Evolutionary conservation across 1,139 yeast species (phyloP).

Genomic region (Pneumocystis canis): DNA sequence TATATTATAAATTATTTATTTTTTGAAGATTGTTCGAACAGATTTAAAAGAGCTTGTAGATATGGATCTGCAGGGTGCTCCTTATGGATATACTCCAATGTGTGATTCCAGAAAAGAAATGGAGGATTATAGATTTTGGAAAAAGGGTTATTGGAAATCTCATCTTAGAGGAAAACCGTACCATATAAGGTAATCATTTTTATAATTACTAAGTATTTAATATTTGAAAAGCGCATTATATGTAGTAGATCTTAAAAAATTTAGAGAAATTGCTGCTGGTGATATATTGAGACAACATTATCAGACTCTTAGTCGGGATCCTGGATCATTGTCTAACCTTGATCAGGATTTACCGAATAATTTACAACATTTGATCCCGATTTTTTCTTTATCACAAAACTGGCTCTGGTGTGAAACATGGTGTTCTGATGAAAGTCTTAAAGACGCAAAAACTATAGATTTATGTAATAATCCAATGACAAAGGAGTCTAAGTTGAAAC

Average conservation of each 20-base stretch:
- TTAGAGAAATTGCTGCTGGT: constrained; percentile 58
- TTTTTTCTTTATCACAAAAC: constrained; percentile 59
- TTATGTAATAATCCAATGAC: constrained; percentile 72
- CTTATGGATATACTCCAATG: constrained; percentile 81
- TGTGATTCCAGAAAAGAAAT: constrained; percentile 66
- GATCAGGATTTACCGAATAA: constrained; percentile 80
- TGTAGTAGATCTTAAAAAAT: constrained; percentile 57
- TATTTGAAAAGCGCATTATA: constrained; percentile 50
- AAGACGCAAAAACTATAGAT: constrained; percentile 61
- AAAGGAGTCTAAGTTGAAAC: constrained; percentile 57
- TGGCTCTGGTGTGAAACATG: constrained; percentile 94
- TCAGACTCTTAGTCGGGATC: constrained; percentile 66
- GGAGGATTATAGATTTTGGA: constrained; percentile 87
- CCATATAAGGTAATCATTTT: constrained; percentile 35
- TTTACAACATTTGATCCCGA: constrained; percentile 52
- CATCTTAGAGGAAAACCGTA: constrained; percentile 44
- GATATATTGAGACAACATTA: constrained; percentile 74
- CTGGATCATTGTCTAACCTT: constrained; percentile 60
- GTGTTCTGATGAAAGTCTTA: constrained; percentile 56
- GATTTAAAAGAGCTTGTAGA: constrained; percentile 56
- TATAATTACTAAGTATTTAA: not conserved
- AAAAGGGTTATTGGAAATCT: constrained; percentile 75
- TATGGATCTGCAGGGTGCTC: constrained; percentile 57
- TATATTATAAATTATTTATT: not conserved
- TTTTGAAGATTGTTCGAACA: constrained; percentile 39